phyloP scores from a whole-genome alignment of 169 alveolate species.

The Miamiensis avidus region DNA sequence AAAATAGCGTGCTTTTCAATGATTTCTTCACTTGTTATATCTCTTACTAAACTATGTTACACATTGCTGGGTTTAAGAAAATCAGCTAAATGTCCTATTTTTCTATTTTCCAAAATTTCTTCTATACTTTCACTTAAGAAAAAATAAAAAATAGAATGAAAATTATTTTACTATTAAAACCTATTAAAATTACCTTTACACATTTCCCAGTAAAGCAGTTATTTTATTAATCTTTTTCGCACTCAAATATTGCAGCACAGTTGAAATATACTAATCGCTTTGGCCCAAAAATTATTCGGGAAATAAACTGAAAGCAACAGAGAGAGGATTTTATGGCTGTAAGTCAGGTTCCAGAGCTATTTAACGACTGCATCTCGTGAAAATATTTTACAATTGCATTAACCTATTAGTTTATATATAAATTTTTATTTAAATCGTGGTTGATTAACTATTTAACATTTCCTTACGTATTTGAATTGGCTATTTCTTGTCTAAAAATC shows the following conservation, averaged over 20 bases:
- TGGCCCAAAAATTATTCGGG: conserved; percentile 32
- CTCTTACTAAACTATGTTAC: conserved; percentile 29
- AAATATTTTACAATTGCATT: conserved; percentile 29
- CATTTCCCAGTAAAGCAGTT: conserved; percentile 27
- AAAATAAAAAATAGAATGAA: neutral
- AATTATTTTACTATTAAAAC: too few relatives aligned
- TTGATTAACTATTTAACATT: too few relatives aligned
- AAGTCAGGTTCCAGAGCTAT: conserved; percentile 39
- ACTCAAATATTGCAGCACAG: conserved; percentile 30
- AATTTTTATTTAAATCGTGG: too few relatives aligned
- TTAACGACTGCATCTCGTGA: conserved; percentile 7
- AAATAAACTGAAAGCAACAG: conserved; percentile 35
- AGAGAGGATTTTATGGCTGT: conserved; percentile 33
- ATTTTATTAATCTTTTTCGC: conserved; percentile 34
- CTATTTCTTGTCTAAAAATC: conserved; percentile 32
- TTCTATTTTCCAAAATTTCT: conserved; percentile 21
- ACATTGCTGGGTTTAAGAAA: conserved; percentile 21
- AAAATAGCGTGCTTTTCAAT: conserved; percentile 44
- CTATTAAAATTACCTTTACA: neutral
- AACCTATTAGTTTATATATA: too few relatives aligned
- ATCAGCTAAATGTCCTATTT: conserved; percentile 32
- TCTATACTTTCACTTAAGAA: conserved; percentile 17
- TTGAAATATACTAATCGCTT: conserved; percentile 42
- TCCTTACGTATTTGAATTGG: conserved; percentile 32
- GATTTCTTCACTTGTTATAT: conserved; percentile 38